These are phyloP conservation scores for Sphaerulina vaccinii DNA, from an alignment of 2,329 filamentous ascomycete species.

Conservation along the genomic window DNA sequence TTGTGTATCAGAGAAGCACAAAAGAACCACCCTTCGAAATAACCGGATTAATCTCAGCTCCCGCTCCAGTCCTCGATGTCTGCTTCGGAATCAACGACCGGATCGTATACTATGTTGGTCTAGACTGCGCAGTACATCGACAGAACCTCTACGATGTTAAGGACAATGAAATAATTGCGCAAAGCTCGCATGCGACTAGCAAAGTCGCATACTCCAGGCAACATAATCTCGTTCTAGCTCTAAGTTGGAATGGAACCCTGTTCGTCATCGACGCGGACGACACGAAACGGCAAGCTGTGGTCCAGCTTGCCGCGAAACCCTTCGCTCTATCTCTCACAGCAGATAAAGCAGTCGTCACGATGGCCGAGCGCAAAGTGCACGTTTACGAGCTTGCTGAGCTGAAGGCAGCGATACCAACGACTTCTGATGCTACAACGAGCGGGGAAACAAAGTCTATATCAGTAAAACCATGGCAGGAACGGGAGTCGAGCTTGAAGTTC, in stretches of 20 bases:
- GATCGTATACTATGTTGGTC: slow-evolving; percentile 79
- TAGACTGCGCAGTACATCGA: slow-evolving; percentile 79
- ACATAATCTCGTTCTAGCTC: slow-evolving; percentile 77
- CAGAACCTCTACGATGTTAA: slow-evolving; percentile 72
- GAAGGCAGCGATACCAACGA: slow-evolving; percentile 53
- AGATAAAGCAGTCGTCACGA: slow-evolving; percentile 89
- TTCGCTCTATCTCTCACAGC: slow-evolving; percentile 78
- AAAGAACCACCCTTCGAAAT: slow-evolving; percentile 45
- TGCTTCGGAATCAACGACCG: slow-evolving; percentile 80
- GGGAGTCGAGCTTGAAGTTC: slow-evolving; percentile 93
- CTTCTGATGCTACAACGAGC: slow-evolving; percentile 27
- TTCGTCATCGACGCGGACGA: slow-evolving; percentile 69
- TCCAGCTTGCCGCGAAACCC: slow-evolving; percentile 74
- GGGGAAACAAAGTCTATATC: slow-evolving; percentile 16
- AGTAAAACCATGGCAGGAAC: slow-evolving; percentile 75
- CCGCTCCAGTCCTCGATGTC: slow-evolving; percentile 82
- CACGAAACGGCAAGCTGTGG: slow-evolving; percentile 19
- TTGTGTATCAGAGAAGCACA: slow-evolving; percentile 61
- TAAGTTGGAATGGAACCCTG: slow-evolving; percentile 89
- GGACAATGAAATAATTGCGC: slow-evolving; percentile 65
- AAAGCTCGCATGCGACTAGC: slow-evolving; percentile 70
- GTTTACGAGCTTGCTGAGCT: slow-evolving; percentile 86
- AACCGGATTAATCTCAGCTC: slow-evolving; percentile 38
- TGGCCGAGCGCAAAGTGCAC: slow-evolving; percentile 89
- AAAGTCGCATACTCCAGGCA: slow-evolving; percentile 79